Evolutionary conservation across 768 basidiomycete genomes (phyloP).

Genomic region (Pholiota molesta): DNA sequence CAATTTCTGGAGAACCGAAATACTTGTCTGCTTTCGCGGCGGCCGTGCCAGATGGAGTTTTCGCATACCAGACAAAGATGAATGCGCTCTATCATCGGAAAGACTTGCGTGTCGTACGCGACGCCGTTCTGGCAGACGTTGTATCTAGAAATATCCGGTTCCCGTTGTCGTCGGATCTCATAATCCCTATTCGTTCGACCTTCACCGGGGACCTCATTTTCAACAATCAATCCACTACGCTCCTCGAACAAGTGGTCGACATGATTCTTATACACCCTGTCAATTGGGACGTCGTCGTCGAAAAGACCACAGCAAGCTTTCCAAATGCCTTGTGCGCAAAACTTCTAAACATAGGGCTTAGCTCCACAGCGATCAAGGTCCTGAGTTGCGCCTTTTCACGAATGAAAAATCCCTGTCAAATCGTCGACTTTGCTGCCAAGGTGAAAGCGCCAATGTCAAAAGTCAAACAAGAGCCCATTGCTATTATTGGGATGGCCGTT

Average conservation of each 20-base stretch:
- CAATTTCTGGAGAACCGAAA: constrained; percentile 62
- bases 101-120: constrained; percentile 32
- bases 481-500: constrained; percentile 74
- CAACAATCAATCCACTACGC: constrained; percentile 24
- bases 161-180: constrained; percentile 49
- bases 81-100: constrained; percentile 57
- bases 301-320: constrained; percentile 27
- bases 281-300: constrained; percentile 51
- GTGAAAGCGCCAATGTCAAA: not conserved
- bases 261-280: constrained; percentile 55
- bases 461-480: constrained; percentile 48
- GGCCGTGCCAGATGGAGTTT: constrained; percentile 35
- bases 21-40: constrained; percentile 45
- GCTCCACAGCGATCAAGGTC: constrained; percentile 34
- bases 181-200: constrained; percentile 50
- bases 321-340: constrained; percentile 29
- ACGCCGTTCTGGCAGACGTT: constrained; percentile 48
- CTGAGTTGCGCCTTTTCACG: constrained; percentile 38
- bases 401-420: constrained; percentile 22
- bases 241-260: constrained; percentile 47
- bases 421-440: constrained; percentile 23
- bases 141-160: constrained; percentile 48
- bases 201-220: constrained; percentile 41
- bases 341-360: constrained; percentile 55
- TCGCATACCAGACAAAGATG: constrained; percentile 46